Evolutionary conservation across 2,329 filamentous ascomycete species (phyloP), one percentile per base, ranked within the genome.

Genomic region (Alternaria sp.): DNA sequence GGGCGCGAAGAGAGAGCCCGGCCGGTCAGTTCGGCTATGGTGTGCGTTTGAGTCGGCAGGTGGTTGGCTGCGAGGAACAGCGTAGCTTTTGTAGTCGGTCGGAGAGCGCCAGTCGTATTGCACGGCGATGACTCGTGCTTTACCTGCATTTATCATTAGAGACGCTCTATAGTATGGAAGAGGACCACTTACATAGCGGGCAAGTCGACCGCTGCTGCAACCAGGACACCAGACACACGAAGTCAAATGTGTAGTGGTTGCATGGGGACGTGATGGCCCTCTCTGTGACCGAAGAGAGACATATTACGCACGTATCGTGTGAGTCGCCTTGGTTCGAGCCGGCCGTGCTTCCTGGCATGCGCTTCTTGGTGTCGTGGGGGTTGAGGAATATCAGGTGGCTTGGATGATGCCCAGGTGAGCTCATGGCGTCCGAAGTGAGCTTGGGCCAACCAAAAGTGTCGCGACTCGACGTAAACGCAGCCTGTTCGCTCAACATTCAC

Each of bases 211-310:
- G 87, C 67, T 91, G 84, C 69, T 93, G 86, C 6, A 97, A 83
- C 94, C 95, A 97, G 80, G 86, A 93, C 21, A 90, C 81, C 6
- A 97, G 86, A 78, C 94, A 98, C 12, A 93, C 79, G 75, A 93
- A 96, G 83, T 97, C 93, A 77, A 96, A 97, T 69, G 89, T 88
- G 61, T 84, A 81, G 82, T 98, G 94, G 45, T 87, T 86, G 83
- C 94, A 98, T 8, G 94, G 93, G 19, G 86, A 82, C 8, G 92
- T 88, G 54, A 90, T 84, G 66, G 91, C 93, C 56, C 87, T 82
- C 72, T 96, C 92, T 10, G 88, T 88, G 73, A 97, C 85, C 57
- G 82, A 75, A 60, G 95, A 91, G 64, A 97, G 88, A 79, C 94
- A 98, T 79, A 98, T 96, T 67, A 96, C 93, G 79, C 94, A 97